Evolutionary conservation across 768 basidiomycete species (phyloP).

Genomic region (Lyophyllum semitale): DNA sequence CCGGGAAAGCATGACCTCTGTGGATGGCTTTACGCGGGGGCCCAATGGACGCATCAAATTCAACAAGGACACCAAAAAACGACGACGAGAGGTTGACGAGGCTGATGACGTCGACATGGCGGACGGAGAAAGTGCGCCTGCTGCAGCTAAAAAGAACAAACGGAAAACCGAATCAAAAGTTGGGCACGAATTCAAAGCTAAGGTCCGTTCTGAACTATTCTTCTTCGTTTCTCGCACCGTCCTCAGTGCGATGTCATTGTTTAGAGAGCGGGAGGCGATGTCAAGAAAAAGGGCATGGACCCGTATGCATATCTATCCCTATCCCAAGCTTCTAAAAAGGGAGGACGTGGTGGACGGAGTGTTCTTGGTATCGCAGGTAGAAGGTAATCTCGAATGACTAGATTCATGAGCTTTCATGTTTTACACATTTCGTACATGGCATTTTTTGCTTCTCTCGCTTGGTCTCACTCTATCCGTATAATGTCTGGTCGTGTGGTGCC

Average conservation of each 20-base stretch:
- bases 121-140: slow-evolving; percentile 54
- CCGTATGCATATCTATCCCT: slow-evolving; percentile 93
- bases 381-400: slow-evolving; percentile 36
- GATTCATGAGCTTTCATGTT: slow-evolving; percentile 9
- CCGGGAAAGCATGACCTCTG: slow-evolving; percentile 77
- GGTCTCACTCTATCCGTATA: slow-evolving; percentile 55
- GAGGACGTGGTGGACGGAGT: slow-evolving; percentile 35
- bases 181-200: slow-evolving; percentile 95
- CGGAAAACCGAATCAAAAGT: slow-evolving; percentile 46
- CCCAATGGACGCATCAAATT: slow-evolving; percentile 87
- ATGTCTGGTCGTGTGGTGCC: slow-evolving; percentile 68
- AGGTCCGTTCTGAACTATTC: slow-evolving; percentile 52
- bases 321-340: slow-evolving; percentile 77
- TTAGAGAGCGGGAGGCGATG: slow-evolving; percentile 93
- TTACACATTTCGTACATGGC: slow-evolving; percentile 9
- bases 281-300: slow-evolving; percentile 84
- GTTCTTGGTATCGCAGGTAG: slow-evolving; percentile 66
- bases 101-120: slow-evolving; percentile 76
- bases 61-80: slow-evolving; percentile 96
- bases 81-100: slow-evolving; percentile 69
- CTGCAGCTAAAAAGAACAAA: slow-evolving; percentile 54
- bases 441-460: neutral
- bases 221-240: neutral
- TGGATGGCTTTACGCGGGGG: slow-evolving; percentile 88
- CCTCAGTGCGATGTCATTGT: slow-evolving; percentile 12